These are phyloP conservation scores for Phalaenopsis hybrid DNA, from an alignment of 116 monocot genomes.

Conservation along the genomic window DNA sequence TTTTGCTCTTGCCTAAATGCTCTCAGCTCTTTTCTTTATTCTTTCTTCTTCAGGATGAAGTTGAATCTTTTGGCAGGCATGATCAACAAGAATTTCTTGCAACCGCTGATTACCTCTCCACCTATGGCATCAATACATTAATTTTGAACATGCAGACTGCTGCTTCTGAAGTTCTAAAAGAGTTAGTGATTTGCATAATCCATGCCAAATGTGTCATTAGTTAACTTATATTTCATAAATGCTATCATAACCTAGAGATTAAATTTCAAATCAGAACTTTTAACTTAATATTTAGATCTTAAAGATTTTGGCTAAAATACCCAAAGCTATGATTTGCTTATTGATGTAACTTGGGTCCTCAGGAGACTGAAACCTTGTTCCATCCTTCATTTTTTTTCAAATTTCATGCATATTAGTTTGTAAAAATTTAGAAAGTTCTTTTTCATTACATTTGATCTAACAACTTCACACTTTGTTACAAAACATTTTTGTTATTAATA, in stretches of 20 bases:
- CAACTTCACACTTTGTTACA: neutral
- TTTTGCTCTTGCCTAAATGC: neutral
- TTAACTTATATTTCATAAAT: neutral
- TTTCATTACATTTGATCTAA: neutral
- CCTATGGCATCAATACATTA: constrained; percentile 47
- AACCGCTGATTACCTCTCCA: constrained; percentile 76
- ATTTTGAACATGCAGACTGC: constrained; percentile 60
- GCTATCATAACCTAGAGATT: neutral
- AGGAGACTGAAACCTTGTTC: neutral
- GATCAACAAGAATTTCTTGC: constrained; percentile 70
- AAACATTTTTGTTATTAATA: neutral
- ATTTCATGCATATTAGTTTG: neutral
- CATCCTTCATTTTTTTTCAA: neutral
- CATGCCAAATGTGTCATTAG: neutral
- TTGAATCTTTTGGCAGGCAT: constrained; percentile 34
- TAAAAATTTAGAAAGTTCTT: neutral
- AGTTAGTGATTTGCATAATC: constrained; percentile 35
- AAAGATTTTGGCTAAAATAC: neutral
- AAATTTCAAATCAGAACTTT: neutral
- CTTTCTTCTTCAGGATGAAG: constrained; percentile 41
- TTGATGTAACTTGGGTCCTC: neutral
- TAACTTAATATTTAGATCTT: neutral
- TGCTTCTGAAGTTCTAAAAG: constrained; percentile 50
- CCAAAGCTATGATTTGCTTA: neutral
- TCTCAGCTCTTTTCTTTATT: neutral